Base-by-base conservation (phyloP, 352 stramenopile genomes). In the Globisporangium orthogonon region DNA sequence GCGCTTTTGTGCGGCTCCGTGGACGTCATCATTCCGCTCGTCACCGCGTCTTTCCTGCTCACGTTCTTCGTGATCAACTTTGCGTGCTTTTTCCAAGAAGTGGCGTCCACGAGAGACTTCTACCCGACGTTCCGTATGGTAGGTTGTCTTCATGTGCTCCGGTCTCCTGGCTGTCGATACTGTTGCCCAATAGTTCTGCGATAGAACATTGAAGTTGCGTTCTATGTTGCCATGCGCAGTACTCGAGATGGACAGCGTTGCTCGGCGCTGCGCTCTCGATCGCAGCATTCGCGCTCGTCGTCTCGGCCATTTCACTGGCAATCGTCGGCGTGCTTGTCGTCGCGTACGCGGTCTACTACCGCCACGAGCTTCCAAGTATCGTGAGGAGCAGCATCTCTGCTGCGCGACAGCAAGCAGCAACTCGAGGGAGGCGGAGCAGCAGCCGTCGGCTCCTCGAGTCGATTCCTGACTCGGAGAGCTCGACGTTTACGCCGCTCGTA, bases 41-140 rank as follows among this genome's bases (percentile, higher is more conserved):
- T 80, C 17, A 75, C 58, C 13, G 65, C 74, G 0, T 74, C 66
- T 13, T 78, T 81, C 39, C 57, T 85, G 9, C 69, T 85, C 30
- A 63, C 65, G 9, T 85, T 85, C 52, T 68, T 65, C 15, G 61
- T 72, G 28, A 53, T 84, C 37, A 85, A 85, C 52, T 82, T 82
- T 33, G 65, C 67, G 7, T 85, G 74, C 52, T 82, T 85, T 35
- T 79, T 76, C 33, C 68, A 80, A 30, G 72, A 78, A 15, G 69
- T 85, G 46, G 65, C 73, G 7, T 76, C 70, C 6, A 52, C 15
- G n/a, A 28, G 63, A 18, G 62, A 52, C 0, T 85, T 80, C 52
- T 57, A 41, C 0, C 71, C 74, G 0, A 69, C 63, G 7, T 82
- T 82, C 33, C 63, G 65, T 17, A 70, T 84, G 69, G 74, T 81